phyloP scores from a whole-genome alignment of 1,284 basidiomycete genomes.

The Heterobasidion irregulare region DNA sequence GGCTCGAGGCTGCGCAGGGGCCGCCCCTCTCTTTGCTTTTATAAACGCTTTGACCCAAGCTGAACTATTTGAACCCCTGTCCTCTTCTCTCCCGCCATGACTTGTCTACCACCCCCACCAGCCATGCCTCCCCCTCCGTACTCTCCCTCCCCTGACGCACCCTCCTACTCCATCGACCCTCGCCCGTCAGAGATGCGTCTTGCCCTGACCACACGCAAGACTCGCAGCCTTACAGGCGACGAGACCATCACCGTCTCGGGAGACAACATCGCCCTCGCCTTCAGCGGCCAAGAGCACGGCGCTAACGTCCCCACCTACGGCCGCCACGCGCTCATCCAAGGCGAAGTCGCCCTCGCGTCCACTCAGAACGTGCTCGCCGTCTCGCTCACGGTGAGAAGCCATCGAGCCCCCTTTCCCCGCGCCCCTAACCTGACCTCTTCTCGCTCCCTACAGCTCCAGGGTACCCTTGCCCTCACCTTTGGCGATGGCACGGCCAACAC shows the following conservation, averaged over 20 bases:
- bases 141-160: constrained; percentile 17
- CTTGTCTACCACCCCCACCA: constrained; percentile 2
- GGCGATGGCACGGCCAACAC: constrained; percentile 30
- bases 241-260: constrained; percentile 12
- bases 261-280: constrained; percentile 12
- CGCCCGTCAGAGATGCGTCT: constrained; percentile 17
- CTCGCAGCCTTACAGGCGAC: constrained; percentile 3
- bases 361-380: constrained; percentile 11
- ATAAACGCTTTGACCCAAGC: too few species aligned
- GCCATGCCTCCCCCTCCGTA: constrained; percentile 15
- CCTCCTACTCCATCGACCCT: constrained; percentile 19
- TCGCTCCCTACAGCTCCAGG: constrained; percentile 34
- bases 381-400: constrained; percentile 11
- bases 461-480: constrained; percentile 33
- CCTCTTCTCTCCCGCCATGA: neutral
- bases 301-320: constrained; percentile 14
- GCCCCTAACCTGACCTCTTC: neutral
- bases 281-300: constrained; percentile 16
- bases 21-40: too few species aligned
- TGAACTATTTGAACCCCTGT: too few species aligned
- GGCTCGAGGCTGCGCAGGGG: too few species aligned
- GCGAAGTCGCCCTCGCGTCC: constrained; percentile 13
- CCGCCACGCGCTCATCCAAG: constrained; percentile 12
- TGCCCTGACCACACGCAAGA: constrained; percentile 14
- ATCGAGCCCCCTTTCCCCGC: neutral